Percentiles rank a stretch among this genome's conserved stretches.
phyloP scores from a whole-genome alignment of 108 stramenopile genomes.

The Cylindrotheca fusiformis region DNA sequence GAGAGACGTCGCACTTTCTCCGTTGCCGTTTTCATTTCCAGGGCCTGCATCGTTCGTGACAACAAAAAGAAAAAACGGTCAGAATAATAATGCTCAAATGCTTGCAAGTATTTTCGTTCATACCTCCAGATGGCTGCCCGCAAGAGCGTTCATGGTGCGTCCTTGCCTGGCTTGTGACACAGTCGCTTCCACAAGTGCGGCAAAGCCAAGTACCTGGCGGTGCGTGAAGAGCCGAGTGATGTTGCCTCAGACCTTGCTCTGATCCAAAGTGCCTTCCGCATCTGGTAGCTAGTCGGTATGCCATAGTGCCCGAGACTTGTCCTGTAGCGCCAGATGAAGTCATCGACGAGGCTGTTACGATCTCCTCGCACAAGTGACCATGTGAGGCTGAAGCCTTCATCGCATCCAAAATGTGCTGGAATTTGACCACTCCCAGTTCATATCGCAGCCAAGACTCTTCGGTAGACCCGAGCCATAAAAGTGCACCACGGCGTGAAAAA shows the following conservation, averaged over 20 bases:
- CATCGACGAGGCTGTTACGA: constrained; percentile 70
- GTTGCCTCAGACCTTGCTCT: constrained; percentile 79
- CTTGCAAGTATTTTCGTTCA: not conserved
- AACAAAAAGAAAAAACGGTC: too few relatives aligned
- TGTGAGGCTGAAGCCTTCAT: constrained; percentile 45
- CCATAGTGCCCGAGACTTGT: constrained; percentile 59
- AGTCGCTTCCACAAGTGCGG: constrained; percentile 74
- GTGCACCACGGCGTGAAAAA: constrained; percentile 51
- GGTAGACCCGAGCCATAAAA: constrained; percentile 53
- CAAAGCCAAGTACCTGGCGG: constrained; percentile 89
- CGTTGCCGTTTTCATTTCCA: too few relatives aligned
- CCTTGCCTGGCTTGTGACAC: constrained; percentile 74
- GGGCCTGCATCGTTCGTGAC: too few relatives aligned
- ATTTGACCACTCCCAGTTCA: constrained; percentile 51
- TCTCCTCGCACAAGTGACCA: constrained; percentile 81
- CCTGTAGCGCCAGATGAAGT: constrained; percentile 72
- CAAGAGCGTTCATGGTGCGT: constrained; percentile 84
- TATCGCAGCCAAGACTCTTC: constrained; percentile 62
- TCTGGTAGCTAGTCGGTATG: constrained; percentile 65
- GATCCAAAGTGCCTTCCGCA: constrained; percentile 79
- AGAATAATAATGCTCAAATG: too few relatives aligned
- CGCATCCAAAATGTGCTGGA: constrained; percentile 54
- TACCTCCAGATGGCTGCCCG: constrained; percentile 43
- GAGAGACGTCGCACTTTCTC: too few relatives aligned
- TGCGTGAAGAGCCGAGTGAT: constrained; percentile 72